Percentiles rank a stretch among this genome's conserved stretches.
Conservation (phyloP, 179 eudicot genomes). For the Amaranthus tricolor region DNA sequence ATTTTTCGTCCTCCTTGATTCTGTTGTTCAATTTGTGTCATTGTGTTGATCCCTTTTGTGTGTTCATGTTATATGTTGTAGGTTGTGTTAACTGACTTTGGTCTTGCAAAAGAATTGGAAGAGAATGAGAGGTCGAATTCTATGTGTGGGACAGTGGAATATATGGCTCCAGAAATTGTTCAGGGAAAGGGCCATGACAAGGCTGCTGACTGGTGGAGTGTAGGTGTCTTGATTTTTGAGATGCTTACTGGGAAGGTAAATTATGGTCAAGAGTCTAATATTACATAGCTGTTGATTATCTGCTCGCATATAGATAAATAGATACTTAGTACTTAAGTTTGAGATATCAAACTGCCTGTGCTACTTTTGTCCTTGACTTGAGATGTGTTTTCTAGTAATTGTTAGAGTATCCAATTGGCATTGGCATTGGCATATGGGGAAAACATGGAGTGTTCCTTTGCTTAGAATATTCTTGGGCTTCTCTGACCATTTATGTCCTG, state of each 20-base stretch:
- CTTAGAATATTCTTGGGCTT: not conserved
- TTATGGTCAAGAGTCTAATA: not conserved
- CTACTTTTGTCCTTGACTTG: not conserved
- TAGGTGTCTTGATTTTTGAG: slow-evolving; percentile 79
- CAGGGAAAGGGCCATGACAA: slow-evolving; percentile 88
- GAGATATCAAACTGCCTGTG: not conserved
- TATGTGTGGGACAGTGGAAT: slow-evolving; percentile 85
- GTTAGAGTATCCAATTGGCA: not conserved
- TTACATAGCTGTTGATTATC: not conserved
- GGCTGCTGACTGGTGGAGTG: slow-evolving; percentile 99
- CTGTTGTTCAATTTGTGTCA: slow-evolving; percentile 1
- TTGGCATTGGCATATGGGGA: no score
- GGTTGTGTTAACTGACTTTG: slow-evolving; percentile 90
- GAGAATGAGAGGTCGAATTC: slow-evolving; percentile 80
- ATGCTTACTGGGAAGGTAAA: slow-evolving; percentile 90
- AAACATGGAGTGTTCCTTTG: not conserved
- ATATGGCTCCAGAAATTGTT: slow-evolving; percentile 93
- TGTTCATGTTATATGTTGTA: slow-evolving; percentile 23
- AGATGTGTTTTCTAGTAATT: not conserved
- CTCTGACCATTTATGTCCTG: not conserved
- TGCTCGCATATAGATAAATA: not conserved
- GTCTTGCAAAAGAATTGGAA: slow-evolving; percentile 78
- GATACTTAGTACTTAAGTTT: not conserved
- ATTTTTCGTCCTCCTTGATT: slow-evolving; percentile 24
- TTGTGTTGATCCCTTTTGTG: not conserved